A percentile compares a stretch with the other conserved stretches of the same genome.
These are phyloP conservation scores for Podila verticillata DNA, from an alignment of 192 early-diverging fungal species.

Conservation along the genomic window DNA sequence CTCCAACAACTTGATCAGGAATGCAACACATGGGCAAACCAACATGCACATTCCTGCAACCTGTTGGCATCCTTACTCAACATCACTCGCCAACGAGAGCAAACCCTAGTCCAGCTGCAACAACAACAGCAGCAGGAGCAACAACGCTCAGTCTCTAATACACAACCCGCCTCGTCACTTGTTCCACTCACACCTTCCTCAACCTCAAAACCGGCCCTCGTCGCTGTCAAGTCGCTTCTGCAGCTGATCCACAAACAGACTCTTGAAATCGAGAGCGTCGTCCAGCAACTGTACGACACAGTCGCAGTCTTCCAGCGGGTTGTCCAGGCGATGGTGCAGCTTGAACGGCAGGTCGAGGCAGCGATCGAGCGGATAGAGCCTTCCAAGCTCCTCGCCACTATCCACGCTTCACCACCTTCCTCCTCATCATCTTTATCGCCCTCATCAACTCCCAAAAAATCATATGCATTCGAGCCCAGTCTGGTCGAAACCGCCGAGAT, in stretches of 20 bases:
- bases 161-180: neutral
- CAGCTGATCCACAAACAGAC: conserved; percentile 35
- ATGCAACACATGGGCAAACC: conserved; percentile 39
- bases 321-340: conserved; percentile 21
- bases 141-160: neutral
- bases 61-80: conserved; percentile 37
- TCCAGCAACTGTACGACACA: conserved; percentile 31
- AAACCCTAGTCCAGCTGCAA: conserved; percentile 25
- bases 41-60: conserved; percentile 47
- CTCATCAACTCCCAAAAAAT: neutral
- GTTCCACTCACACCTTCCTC: neutral
- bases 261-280: conserved; percentile 28
- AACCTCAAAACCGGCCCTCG: conserved; percentile 2
- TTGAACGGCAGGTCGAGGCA: conserved; percentile 38
- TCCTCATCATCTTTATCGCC: neutral
- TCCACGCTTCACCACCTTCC: neutral
- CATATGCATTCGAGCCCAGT: neutral
- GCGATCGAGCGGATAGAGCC: conserved; percentile 30
- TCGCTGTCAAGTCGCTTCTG: conserved; percentile 23
- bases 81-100: conserved; percentile 41
- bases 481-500: conserved; percentile 43
- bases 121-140: conserved; percentile 17
- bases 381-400: conserved; percentile 7
- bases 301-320: conserved; percentile 27
- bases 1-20: conserved; percentile 40